Base-by-base conservation (phyloP, 495 filamentous ascomycete species). In the Podospora pseudocomata region DNA sequence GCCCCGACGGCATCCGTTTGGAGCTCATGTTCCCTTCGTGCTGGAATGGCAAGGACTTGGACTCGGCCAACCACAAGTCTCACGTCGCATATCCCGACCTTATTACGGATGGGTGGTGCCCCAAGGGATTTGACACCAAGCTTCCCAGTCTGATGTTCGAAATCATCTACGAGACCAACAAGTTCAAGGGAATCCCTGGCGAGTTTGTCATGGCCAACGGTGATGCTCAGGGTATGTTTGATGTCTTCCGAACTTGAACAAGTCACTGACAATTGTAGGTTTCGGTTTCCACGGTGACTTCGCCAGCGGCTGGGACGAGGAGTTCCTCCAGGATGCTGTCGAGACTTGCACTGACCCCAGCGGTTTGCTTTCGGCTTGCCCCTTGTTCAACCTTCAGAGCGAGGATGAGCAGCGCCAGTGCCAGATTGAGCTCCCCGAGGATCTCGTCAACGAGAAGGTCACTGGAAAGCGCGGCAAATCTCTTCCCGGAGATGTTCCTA, bases 21-120 rank as follows among this genome's bases (percentile, higher is more conserved):
- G 92, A 97, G 75, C 76, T 97, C 64, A 89, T 92, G 86, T 97
- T 97, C 81, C 93, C 93, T 11, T 92, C 90, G 0, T 97, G 93
- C 86, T 96, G 92, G 91, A 90, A 96, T 74, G 91, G 92, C 34
- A 81, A 88, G 69, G 85, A 91, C 66, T 68, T 81, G 23, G 87
- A 89, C 66, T 82, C 86, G 3, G 28, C 67, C 0, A 82, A 91
- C 75, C 90, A 93, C 82, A 86, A 84, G 73, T 83, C 81, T 61
- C 92, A 96, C 74, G 84, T 97, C 73, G 88, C 89, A 1, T 97
- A 93, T 75, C 92, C 93, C 0, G 80, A 84, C 64, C 78, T 89
- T 6, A 90, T 96, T 71, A 90, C 90, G 74, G 85, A 84, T 67
- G 94, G 94, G 23, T 80, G 80, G 9, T 98, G 94, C 78, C 94